Conservation (phyloP, 2,329 filamentous ascomycete genomes). For the Verticillium longisporum region DNA sequence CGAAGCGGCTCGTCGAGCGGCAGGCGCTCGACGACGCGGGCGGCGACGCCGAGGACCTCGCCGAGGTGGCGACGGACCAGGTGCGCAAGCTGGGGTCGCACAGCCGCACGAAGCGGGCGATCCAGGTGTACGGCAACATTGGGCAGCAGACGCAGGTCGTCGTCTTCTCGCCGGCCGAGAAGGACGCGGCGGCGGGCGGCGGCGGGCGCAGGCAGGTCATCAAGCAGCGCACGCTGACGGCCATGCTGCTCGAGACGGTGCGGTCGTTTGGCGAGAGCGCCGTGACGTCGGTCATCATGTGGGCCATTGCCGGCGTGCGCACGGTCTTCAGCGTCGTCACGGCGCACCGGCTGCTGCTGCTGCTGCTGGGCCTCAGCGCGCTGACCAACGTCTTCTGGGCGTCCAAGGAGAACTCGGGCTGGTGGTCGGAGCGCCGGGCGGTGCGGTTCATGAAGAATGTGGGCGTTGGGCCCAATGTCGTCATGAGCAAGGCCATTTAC, state of each 20-base stretch:
- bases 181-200: conserved; percentile 19
- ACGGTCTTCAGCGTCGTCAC: conserved; percentile 62
- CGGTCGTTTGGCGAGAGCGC: conserved; percentile 70
- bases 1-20: conserved; percentile 55
- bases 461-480: conserved; percentile 69
- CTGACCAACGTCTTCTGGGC: conserved; percentile 70
- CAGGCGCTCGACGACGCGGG: conserved; percentile 71
- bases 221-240: conserved; percentile 54
- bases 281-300: conserved; percentile 70
- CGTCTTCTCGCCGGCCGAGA: conserved; percentile 46
- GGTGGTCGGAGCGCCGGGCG: conserved; percentile 82
- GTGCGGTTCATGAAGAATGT: conserved; percentile 73
- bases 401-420: conserved; percentile 64
- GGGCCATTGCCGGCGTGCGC: conserved; percentile 59
- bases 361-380: conserved; percentile 60
- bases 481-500: conserved; percentile 83
- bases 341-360: conserved; percentile 68
- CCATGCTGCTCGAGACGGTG: conserved; percentile 65
- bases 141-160: conserved; percentile 62
- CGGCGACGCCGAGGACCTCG: conserved; percentile 66
- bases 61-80: conserved; percentile 71
- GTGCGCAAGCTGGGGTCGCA: conserved; percentile 67
- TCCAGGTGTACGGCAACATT: conserved; percentile 71
- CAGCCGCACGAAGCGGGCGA: conserved; percentile 68
- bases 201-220: conserved; percentile 47